phyloP scores from a whole-genome alignment of 1,284 basidiomycete species.

The Bondarzewia mesenterica region DNA sequence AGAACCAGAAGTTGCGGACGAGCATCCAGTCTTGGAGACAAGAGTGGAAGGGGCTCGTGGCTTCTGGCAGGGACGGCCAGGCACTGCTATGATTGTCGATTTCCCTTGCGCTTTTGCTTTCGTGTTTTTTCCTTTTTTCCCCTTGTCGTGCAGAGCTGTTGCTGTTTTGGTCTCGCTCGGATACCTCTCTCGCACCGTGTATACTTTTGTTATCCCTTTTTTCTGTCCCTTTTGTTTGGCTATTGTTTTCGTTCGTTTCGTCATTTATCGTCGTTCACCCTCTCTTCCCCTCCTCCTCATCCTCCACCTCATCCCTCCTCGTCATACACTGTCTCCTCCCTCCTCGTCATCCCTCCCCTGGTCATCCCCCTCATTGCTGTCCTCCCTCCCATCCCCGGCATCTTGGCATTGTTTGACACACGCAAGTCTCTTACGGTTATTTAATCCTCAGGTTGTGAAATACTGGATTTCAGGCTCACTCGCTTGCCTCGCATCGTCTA shows the following conservation, averaged over 20 bases:
- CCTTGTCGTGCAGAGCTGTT: neutral
- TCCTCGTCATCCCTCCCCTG: too few relatives aligned
- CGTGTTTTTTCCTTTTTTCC: neutral
- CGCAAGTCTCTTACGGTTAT: neutral
- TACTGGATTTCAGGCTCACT: neutral
- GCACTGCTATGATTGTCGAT: constrained; percentile 51
- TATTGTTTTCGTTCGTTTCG: neutral
- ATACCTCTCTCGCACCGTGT: neutral
- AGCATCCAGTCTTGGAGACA: constrained; percentile 64
- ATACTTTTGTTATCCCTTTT: neutral
- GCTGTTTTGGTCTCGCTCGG: too few relatives aligned
- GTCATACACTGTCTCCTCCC: too few relatives aligned
- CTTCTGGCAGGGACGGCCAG: constrained; percentile 51
- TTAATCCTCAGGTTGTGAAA: neutral
- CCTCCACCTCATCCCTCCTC: too few relatives aligned
- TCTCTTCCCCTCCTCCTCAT: too few relatives aligned
- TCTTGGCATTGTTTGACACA: neutral
- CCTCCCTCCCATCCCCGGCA: too few relatives aligned
- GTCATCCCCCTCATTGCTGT: too few relatives aligned
- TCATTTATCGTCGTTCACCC: neutral
- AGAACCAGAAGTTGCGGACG: constrained; percentile 60
- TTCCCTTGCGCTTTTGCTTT: neutral
- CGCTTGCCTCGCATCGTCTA: neutral
- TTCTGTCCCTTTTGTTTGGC: neutral
- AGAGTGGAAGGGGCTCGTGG: constrained; percentile 68